These are phyloP conservation scores for Boeremia exigua DNA, from an alignment of 2,329 filamentous ascomycete genomes.

Conservation along the genomic window DNA sequence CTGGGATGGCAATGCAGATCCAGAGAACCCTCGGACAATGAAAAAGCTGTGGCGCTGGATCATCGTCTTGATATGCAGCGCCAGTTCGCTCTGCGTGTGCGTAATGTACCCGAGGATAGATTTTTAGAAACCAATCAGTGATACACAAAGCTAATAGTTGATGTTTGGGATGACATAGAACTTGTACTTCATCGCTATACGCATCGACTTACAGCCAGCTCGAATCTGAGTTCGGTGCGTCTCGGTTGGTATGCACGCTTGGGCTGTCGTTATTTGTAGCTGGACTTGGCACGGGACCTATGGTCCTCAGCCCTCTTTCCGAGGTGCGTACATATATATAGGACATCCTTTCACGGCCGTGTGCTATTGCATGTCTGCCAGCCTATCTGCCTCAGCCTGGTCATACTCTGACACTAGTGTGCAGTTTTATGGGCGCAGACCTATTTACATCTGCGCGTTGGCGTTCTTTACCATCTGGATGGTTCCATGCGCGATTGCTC, in stretches of 20 bases:
- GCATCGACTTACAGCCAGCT: constrained; percentile 82
- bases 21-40: constrained; percentile 75
- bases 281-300: constrained; percentile 67
- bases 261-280: constrained; percentile 84
- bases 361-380: constrained; percentile 9
- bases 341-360: too few relatives aligned
- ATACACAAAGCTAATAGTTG: constrained; percentile 10
- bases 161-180: too few relatives aligned
- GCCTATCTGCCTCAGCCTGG: background rate
- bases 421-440: constrained; percentile 79
- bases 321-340: constrained; percentile 49
- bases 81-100: constrained; percentile 82
- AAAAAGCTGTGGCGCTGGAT: constrained; percentile 73
- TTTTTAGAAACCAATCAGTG: background rate
- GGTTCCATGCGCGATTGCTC: constrained; percentile 80
- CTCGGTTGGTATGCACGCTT: constrained; percentile 75
- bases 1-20: constrained; percentile 78
- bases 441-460: constrained; percentile 80
- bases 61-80: constrained; percentile 74
- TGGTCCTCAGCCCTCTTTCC: constrained; percentile 62
- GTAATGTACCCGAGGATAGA: constrained; percentile 46
- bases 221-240: constrained; percentile 73
- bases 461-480: constrained; percentile 78
- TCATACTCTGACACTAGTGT: too few relatives aligned
- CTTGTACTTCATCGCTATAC: constrained; percentile 87